A percentile compares a stretch with the other conserved stretches of the same genome.
Evolutionary conservation across 768 basidiomycete species (phyloP).

Genomic region (Clavaria fumosa): DNA sequence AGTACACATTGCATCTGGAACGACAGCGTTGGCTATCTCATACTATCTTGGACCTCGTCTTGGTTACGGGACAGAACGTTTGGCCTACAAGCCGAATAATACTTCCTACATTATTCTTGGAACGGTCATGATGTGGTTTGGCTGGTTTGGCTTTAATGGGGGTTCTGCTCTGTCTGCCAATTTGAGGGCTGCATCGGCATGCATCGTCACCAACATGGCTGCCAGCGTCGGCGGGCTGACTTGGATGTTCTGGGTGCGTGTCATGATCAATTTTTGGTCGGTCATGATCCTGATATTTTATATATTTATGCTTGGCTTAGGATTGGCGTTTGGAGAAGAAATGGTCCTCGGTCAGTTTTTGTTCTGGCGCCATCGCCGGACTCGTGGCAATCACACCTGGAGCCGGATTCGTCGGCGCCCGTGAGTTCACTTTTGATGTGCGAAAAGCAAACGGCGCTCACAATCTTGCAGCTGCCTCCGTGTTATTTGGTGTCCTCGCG

Average conservation of each 20-base stretch:
- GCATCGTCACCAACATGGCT: conserved; percentile 87
- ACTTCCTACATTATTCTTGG: conserved; percentile 88
- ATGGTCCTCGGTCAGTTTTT: conserved; percentile 90
- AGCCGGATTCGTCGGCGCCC: conserved; percentile 67
- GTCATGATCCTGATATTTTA: neutral
- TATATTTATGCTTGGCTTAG: conserved; percentile 14
- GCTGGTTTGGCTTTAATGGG: conserved; percentile 95
- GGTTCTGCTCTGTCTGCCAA: conserved; percentile 85
- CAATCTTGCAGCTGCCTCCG: conserved; percentile 42
- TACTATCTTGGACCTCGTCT: conserved; percentile 81
- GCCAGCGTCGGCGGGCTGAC: conserved; percentile 75
- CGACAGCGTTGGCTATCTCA: conserved; percentile 81
- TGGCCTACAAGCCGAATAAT: conserved; percentile 90
- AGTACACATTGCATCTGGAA: conserved; percentile 91
- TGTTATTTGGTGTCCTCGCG: conserved; percentile 73
- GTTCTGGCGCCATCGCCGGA: conserved; percentile 85
- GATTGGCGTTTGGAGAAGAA: conserved; percentile 90
- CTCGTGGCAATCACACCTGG: conserved; percentile 84
- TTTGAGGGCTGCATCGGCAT: conserved; percentile 73
- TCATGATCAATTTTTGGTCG: neutral
- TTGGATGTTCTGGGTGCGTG: conserved; percentile 77
- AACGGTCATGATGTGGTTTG: conserved; percentile 87
- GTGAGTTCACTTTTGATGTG: conserved; percentile 26
- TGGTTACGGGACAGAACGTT: conserved; percentile 80
- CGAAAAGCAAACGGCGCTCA: no score